Conservation (phyloP, 164 flowering plant genomes). For the Echeveria elegans region DNA sequence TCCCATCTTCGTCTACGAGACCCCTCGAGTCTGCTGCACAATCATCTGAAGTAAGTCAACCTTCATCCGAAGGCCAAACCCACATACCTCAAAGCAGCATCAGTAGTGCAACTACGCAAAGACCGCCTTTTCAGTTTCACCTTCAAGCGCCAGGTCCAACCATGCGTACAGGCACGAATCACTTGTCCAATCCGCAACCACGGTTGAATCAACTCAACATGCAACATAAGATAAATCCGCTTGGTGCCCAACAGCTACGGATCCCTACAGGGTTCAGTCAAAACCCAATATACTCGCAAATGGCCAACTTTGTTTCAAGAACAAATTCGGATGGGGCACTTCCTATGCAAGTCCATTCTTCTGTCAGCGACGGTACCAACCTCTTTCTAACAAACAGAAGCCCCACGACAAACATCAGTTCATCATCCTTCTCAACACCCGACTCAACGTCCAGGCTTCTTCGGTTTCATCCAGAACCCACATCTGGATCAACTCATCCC, state of each 20-base stretch:
- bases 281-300: not conserved
- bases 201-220: constrained; percentile 11
- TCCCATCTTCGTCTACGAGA: not conserved
- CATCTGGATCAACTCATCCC: constrained; percentile 32
- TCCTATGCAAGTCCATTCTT: not conserved
- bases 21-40: no score
- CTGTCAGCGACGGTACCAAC: not conserved
- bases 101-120: constrained; percentile 7
- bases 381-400: not conserved
- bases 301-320: not conserved
- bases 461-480: constrained; percentile 15
- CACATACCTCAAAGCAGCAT: no score
- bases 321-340: not conserved
- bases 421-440: constrained; percentile 9
- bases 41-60: constrained; percentile 12
- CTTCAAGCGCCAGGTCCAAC: constrained; percentile 9
- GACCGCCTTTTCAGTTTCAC: constrained; percentile 20
- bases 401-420: not conserved
- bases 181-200: constrained; percentile 21
- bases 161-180: constrained; percentile 23
- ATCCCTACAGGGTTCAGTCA: no score
- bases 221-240: no score
- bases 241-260: no score
- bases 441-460: constrained; percentile 11
- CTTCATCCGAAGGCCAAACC: constrained; percentile 4